Base-by-base conservation (phyloP, 2,329 filamentous ascomycete genomes). In the Penicillium sp. region DNA sequence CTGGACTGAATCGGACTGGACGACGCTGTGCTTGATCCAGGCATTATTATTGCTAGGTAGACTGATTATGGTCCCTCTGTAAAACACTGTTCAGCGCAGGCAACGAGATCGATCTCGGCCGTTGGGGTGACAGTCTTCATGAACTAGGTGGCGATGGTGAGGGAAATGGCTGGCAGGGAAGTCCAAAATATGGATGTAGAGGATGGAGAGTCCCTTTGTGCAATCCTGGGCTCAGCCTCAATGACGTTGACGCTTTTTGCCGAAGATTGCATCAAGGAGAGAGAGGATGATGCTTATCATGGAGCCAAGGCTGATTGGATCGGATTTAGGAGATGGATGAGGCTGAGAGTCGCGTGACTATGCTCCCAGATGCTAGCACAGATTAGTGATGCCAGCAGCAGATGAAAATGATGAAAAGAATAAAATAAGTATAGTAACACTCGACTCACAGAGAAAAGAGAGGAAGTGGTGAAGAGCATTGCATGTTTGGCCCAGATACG, bases 91-190 rank as follows among this genome's bases (percentile, higher is more conserved):
- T 56, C 59, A 57, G 49, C 42, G 52, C 42, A 52, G 59, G 55
- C 62, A 66, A 64, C 55, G 67, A 69, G 61, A 65, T 63, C 64
- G 70, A 62, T 65, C 69, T 71, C 69, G 69, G 66, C 58, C 67
- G 65, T 58, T 67, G 66, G 37, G 60, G 62, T 56, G 63, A 65
- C 62, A 61, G 64, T 56, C 66, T 62, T 68, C 70, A 72, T 72
- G 61, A 66, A 69, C 65, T 63, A 56, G 32, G 56, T 64, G 58
- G 65, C 60, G 61, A 52, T 49, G 15, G 13, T 2, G 23, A 46
- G 61, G 48, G 31, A 55, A 31, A 38, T 23, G n/a, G 40, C 37
- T 23, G 18, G n/a, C 8, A 25, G 25, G 23, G 15, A 23, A 13
- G 27, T 34, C 9, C 16, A 13, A 31, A 13, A 23, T 34, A 23